phyloP scores from a whole-genome alignment of 2,329 filamentous ascomycete species.

The Alternaria longipes region DNA sequence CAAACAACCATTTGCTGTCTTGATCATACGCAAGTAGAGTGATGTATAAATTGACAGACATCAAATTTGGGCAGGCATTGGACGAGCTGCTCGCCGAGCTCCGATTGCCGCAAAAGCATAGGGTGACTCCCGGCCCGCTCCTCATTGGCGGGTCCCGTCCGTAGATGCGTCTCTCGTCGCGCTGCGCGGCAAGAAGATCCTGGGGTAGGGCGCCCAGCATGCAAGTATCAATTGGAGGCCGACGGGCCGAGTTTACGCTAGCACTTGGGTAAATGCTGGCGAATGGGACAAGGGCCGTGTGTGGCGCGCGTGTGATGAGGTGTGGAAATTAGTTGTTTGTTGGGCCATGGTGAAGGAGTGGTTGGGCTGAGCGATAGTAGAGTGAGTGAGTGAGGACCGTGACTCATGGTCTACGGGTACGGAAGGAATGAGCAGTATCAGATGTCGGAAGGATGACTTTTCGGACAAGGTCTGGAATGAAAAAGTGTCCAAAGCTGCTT shows the following conservation, averaged over 20 bases:
- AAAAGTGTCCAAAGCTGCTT: background rate
- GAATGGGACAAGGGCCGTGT: slow-evolving; percentile 17
- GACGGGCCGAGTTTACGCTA: slow-evolving; percentile 13
- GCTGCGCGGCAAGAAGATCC: slow-evolving; percentile 22
- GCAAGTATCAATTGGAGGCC: slow-evolving; percentile 25
- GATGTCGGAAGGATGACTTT: background rate
- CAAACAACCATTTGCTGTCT: background rate
- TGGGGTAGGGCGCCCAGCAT: slow-evolving; percentile 33
- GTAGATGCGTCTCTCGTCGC: slow-evolving; percentile 2
- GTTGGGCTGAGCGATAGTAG: background rate
- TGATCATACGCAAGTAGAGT: background rate
- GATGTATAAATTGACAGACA: background rate
- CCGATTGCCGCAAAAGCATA: slow-evolving; percentile 4
- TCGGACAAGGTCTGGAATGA: background rate
- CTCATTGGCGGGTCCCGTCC: slow-evolving; percentile 14
- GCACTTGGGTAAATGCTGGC: slow-evolving; percentile 14
- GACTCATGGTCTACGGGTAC: background rate
- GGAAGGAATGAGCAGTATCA: background rate
- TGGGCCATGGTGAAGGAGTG: background rate
- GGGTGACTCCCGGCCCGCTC: slow-evolving; percentile 13
- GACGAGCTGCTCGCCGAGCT: slow-evolving; percentile 8
- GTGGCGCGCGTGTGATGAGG: slow-evolving; percentile 32
- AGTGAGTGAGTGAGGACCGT: background rate
- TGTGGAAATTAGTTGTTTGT: slow-evolving; percentile 26
- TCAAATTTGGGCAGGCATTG: slow-evolving; percentile 4